Evolutionary conservation across 1,139 yeast species (phyloP), one percentile per base, ranked within the genome.

Genomic region (Yamadazyma oceani): DNA sequence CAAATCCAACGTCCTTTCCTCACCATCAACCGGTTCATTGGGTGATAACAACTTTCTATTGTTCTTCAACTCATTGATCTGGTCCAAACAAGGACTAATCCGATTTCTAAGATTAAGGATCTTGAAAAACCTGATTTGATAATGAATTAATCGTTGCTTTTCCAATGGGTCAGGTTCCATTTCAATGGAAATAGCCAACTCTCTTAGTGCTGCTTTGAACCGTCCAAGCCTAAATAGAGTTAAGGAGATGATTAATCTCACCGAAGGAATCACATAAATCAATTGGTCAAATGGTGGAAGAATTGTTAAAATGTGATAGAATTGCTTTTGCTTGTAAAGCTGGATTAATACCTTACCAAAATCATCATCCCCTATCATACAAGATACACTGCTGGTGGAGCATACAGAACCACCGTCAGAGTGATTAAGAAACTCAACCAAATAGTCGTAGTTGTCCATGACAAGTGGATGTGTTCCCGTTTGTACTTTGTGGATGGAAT

Each of bases 171-270:
- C 45, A 11, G 41, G 31, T 32, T 60, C 60, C 21, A 49, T 36
- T 39, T 64, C 69, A 8, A 62, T 54, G 1, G 60, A 52, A 11
- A 63, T 28, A 1, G 65, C 53, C 13, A 60, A 38, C 37, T 61
- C 60, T 22, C 68, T 40, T 13, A 62, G 43, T 0, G 58, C 64
- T 4, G 56, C 56, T 9, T 49, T 49, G 9, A 47, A 34, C 17
- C 69, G 40, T 0, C 68, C 66, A 8, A 63, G 32, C 11, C 43
- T 38, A 39, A 60, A 55, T 22, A 63, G 44, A 1, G 58, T 46
- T 10, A 57, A 40, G 2, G 59, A 53, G 14, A 60, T 31, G 2
- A 56, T 34, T n/a, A 51, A 33, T 11, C 51, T 26, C 10, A 40
- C 21, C 5, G 26, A 17, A 5, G 49, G 41, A 10, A 17, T 28